These are phyloP conservation scores for Melocanna baccifera DNA, from an alignment of 176 grass and related monocot species.

Conservation along the genomic window DNA sequence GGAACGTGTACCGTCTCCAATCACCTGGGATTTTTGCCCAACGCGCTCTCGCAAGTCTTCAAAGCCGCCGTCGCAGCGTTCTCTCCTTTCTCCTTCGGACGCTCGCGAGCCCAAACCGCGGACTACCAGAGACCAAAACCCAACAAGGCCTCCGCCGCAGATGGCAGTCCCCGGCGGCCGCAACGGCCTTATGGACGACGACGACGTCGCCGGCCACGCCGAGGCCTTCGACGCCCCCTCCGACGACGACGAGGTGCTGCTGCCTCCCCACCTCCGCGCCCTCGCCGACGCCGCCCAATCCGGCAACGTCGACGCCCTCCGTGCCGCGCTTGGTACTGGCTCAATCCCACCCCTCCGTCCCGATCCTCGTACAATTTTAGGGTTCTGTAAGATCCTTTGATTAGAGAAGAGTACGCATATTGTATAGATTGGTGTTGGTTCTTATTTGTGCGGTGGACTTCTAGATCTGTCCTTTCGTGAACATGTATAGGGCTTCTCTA, in stretches of 20 bases:
- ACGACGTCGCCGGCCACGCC: constrained; percentile 26
- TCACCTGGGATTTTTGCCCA: background rate
- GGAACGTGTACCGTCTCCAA: background rate
- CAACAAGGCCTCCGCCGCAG: background rate
- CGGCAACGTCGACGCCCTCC: constrained; percentile 61
- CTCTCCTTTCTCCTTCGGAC: background rate
- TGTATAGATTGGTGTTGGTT: background rate
- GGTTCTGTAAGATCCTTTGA: background rate
- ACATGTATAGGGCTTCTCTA: background rate
- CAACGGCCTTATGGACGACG: constrained; percentile 38
- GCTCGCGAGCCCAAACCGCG: background rate
- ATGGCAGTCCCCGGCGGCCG: constrained; percentile 50
- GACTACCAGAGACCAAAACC: background rate
- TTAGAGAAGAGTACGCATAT: background rate
- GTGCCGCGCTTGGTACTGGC: constrained; percentile 55
- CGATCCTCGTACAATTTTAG: background rate
- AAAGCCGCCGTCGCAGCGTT: background rate
- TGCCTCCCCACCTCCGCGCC: constrained; percentile 69
- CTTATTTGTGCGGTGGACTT: background rate
- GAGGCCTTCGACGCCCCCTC: constrained; percentile 24
- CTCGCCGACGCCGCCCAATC: constrained; percentile 73
- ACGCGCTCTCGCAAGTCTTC: background rate
- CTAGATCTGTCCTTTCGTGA: background rate
- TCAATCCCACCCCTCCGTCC: background rate
- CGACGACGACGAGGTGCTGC: constrained; percentile 52